A percentile compares a stretch with the other conserved stretches of the same genome.
phyloP scores from a whole-genome alignment of 2,329 filamentous ascomycete genomes.

The Tolypocladium guangdongense region DNA sequence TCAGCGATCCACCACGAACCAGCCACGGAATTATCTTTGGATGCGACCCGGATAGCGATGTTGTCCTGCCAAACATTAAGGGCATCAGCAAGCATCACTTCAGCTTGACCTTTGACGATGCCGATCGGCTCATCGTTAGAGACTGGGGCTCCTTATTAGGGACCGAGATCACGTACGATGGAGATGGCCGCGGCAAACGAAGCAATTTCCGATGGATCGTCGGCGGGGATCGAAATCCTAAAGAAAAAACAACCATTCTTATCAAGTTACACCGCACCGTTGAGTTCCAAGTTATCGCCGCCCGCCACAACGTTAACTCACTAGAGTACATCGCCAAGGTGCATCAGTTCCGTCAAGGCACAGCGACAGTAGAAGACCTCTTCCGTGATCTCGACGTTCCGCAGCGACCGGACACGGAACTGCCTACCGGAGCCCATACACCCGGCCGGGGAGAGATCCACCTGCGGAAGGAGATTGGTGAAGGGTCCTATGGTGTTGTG shows the following conservation, averaged over 20 bases:
- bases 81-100: slow-evolving; percentile 2
- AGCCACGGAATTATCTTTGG: slow-evolving; percentile 4
- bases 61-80: not conserved
- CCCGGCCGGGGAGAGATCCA: slow-evolving; percentile 5
- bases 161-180: slow-evolving; percentile 10
- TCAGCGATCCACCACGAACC: slow-evolving; percentile 4
- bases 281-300: slow-evolving; percentile 3
- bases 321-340: slow-evolving; percentile 7
- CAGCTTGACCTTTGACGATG: slow-evolving; percentile 8
- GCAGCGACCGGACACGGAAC: not conserved
- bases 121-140: slow-evolving; percentile 5
- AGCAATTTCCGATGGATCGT: slow-evolving; percentile 11
- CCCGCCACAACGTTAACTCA: not conserved
- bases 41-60: slow-evolving; percentile 2
- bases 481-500: slow-evolving; percentile 9
- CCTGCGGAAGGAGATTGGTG: slow-evolving; percentile 5
- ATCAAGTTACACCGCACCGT: not conserved
- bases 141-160: slow-evolving; percentile 8
- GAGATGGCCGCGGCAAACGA: slow-evolving; percentile 3
- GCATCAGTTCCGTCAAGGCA: slow-evolving; percentile 5
- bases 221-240: slow-evolving; percentile 3
- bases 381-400: slow-evolving; percentile 3
- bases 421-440: not conserved
- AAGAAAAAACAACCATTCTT: slow-evolving; percentile 1
- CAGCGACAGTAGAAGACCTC: slow-evolving; percentile 2